A percentile compares a stretch with the other conserved stretches of the same genome.
phyloP scores from a whole-genome alignment of 1,284 basidiomycete genomes.

The Polyporus tsugae region DNA sequence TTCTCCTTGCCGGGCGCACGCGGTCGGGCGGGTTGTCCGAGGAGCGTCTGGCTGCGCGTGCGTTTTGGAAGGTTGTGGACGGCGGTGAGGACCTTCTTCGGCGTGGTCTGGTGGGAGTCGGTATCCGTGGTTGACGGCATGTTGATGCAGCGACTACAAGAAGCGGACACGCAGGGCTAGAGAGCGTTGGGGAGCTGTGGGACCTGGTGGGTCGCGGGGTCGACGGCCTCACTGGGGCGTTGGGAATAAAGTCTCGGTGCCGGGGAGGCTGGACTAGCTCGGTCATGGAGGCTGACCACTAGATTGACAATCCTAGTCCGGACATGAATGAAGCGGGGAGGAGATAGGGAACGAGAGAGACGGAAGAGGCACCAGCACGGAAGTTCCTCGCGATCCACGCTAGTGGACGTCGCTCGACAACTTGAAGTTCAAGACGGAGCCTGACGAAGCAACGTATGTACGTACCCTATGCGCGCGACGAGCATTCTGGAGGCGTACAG shows the following conservation, averaged over 20 bases:
- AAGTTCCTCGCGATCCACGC: too few species aligned
- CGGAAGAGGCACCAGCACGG: too few species aligned
- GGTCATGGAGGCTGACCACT: conserved; percentile 3
- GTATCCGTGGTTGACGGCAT: conserved; percentile 17
- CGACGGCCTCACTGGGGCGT: neutral
- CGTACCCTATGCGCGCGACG: too few species aligned
- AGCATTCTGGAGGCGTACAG: too few species aligned
- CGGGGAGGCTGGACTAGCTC: neutral
- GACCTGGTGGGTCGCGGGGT: neutral
- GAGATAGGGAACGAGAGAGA: neutral
- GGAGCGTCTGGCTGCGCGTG: conserved; percentile 31
- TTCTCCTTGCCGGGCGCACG: conserved; percentile 35
- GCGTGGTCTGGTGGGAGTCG: conserved; percentile 19
- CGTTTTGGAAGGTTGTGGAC: conserved; percentile 37
- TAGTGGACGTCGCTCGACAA: too few species aligned
- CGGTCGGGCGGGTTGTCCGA: conserved; percentile 11
- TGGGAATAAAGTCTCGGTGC: neutral
- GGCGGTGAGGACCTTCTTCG: conserved; percentile 34
- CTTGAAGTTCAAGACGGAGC: too few species aligned
- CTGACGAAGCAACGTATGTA: too few species aligned
- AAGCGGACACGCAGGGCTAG: neutral
- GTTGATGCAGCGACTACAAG: neutral
- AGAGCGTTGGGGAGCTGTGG: neutral
- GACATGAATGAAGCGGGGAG: neutral
- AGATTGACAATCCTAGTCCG: neutral